Percentiles rank a stretch among this genome's conserved stretches.
Evolutionary conservation across 108 stramenopile genomes (phyloP).

Genomic region (Cyclostephanos tholiformis): DNA sequence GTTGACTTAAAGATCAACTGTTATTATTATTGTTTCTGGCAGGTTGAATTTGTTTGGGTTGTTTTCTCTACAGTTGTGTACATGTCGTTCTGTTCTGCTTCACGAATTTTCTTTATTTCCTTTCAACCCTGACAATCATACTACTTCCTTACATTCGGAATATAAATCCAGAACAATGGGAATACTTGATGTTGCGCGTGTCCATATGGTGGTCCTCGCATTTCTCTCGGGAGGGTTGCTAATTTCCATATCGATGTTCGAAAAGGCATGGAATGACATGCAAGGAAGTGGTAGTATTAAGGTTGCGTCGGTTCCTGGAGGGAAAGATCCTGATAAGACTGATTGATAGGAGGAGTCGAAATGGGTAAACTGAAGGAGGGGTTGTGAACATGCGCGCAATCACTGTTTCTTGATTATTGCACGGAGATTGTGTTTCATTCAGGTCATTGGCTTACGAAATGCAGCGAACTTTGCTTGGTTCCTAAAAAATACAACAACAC

Average conservation of each 20-base stretch:
- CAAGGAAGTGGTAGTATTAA: conserved; percentile 39
- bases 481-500: background rate
- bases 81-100: background rate
- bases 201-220: conserved; percentile 87
- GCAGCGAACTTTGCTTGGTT: background rate
- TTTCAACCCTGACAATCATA: background rate
- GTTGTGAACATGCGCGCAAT: background rate
- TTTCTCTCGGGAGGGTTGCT: conserved; percentile 71
- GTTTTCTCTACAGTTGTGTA: background rate
- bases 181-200: conserved; percentile 70
- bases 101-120: background rate
- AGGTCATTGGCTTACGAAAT: background rate
- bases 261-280: conserved; percentile 77
- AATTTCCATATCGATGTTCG: conserved; percentile 76
- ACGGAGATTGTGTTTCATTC: too few relatives aligned
- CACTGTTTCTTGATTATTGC: background rate
- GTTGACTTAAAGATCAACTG: too few relatives aligned
- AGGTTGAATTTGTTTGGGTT: background rate
- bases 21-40: background rate
- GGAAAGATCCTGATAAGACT: conserved; percentile 47
- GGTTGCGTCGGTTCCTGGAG: background rate
- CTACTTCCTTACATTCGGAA: background rate
- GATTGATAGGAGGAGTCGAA: too few relatives aligned
- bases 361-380: background rate
- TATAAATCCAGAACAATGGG: conserved; percentile 28